Evolutionary conservation across 495 filamentous ascomycete species (phyloP), one percentile per base, ranked within the genome.

Genomic region (Penicillium coprophilum): DNA sequence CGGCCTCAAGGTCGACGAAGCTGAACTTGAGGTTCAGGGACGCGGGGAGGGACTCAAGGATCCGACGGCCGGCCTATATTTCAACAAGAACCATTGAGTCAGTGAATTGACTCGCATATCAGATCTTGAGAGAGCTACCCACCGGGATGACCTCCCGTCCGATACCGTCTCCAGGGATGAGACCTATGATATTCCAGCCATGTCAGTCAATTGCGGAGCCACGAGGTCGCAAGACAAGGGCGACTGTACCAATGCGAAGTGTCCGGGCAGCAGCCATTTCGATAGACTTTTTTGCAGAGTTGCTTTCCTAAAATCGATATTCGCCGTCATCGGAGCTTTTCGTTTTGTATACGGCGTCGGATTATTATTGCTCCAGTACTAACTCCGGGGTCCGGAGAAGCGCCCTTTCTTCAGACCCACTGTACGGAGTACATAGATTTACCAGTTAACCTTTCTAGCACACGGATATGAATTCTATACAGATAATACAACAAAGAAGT

Each of bases 101-200:
- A 58, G 56, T 36, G 28, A 50, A 62, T 59, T 28, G 46, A 20
- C 34, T 47, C 50, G 38, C 60, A 46, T 46, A 53, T 56, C 36
- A 23, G 27, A 54, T 57, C 39, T 17, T 47, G 38, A 43, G 38
- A 49, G 38, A 50, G 48, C 20, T 55, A 65, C 74, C 57, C 71
- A 82, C 80, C 61, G 95, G 95, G 74, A 98, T 96, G 71, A 98
- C 94, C 77, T 98, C 94, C 67, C 89, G 90, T 71, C 94, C 94
- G 74, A 98, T 98, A 72, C 94, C 94, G 78, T 98, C 94, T 71
- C 94, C 94, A 71, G 94, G 90, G 66, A 97, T 96, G 69, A 98
- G 88, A 68, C 92, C 92, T 95, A 63, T 45, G 64, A 17, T n/a
- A 46, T 46, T 27, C 61, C 50, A 24, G n/a, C 6, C 38, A 52